Conservation (phyloP, 345 rosid genomes). For the Populus tremula region DNA sequence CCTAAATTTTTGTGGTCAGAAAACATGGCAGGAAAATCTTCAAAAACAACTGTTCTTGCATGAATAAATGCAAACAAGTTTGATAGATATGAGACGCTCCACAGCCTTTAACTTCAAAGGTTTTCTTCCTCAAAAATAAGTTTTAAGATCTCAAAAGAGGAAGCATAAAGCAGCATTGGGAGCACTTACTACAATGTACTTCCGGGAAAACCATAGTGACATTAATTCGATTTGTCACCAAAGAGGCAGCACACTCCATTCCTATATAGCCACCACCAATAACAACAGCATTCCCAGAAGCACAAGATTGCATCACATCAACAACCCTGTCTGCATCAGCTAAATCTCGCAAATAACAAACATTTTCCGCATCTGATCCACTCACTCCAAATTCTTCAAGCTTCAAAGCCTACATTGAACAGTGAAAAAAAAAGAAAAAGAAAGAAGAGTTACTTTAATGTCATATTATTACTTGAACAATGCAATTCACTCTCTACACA, state of each 20-base stretch:
- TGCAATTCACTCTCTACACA: background rate
- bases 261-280: constrained; percentile 98
- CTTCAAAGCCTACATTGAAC: constrained; percentile 62
- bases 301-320: constrained; percentile 55
- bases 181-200: constrained; percentile 80
- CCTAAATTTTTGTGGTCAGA: background rate
- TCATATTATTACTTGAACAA: background rate
- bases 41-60: background rate
- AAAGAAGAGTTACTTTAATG: background rate
- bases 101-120: background rate
- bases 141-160: background rate
- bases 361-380: constrained; percentile 83
- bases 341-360: constrained; percentile 83
- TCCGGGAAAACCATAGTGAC: constrained; percentile 99
- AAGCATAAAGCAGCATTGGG: background rate
- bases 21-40: background rate
- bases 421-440: constrained; percentile 1
- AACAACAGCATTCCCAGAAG: constrained; percentile 79
- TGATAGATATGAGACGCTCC: background rate
- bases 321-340: constrained; percentile 85
- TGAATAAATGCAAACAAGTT: no score
- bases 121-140: background rate
- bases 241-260: constrained; percentile 98
- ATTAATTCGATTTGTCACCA: constrained; percentile 81
- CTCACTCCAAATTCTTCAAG: constrained; percentile 94